Conservation (phyloP, 2,329 filamentous ascomycete genomes). For the Colletotrichum horii region DNA sequence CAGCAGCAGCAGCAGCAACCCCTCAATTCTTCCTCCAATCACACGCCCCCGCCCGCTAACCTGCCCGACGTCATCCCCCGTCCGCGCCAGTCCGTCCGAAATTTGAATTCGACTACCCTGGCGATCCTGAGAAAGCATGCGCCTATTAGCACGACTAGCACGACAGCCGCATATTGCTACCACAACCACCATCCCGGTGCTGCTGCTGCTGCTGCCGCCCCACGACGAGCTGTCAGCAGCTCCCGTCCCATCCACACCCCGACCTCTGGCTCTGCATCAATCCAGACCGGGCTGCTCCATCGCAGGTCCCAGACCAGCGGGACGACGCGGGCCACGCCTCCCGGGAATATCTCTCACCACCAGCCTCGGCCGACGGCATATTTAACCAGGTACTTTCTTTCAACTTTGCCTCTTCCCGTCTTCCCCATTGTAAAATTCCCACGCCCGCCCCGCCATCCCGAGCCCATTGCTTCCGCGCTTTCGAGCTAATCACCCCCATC, state of each 20-base stretch:
- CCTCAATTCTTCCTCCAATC: slow-evolving; percentile 25
- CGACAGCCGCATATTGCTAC: not conserved
- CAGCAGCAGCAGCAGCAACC: not conserved
- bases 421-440: not conserved
- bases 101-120: slow-evolving; percentile 2
- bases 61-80: slow-evolving; percentile 22
- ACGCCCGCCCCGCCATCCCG: not conserved
- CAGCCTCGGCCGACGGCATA: not conserved
- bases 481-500: not conserved
- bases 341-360: not conserved
- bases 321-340: slow-evolving; percentile 1
- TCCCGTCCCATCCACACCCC: not conserved
- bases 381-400: slow-evolving; percentile 7
- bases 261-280: not conserved
- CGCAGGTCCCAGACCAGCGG: not conserved
- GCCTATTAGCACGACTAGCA: not conserved
- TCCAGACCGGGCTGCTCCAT: not conserved
- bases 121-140: not conserved
- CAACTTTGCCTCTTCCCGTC: not conserved
- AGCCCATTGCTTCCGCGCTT: not conserved
- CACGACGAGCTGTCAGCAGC: not conserved
- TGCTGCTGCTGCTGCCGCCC: not conserved
- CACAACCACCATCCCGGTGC: not conserved
- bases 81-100: slow-evolving; percentile 13
- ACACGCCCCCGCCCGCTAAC: not conserved